A percentile compares a stretch with the other conserved stretches of the same genome.
phyloP scores from a whole-genome alignment of 139 green algal species.

The Chlamydomonas sp. region DNA sequence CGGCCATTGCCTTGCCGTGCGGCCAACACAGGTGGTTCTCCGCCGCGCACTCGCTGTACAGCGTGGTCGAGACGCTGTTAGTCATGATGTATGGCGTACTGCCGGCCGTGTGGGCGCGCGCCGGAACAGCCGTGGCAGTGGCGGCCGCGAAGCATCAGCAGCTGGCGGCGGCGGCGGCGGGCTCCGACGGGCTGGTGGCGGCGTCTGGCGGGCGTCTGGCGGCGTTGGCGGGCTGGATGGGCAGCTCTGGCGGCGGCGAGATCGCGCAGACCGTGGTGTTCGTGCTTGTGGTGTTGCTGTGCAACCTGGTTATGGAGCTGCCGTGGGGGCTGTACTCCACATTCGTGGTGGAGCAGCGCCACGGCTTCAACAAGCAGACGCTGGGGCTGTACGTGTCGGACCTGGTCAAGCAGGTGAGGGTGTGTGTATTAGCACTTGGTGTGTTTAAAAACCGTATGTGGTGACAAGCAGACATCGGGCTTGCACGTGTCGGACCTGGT shows the following conservation, averaged over 20 bases:
- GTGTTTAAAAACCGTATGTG: too few relatives aligned
- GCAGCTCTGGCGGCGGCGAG: conserved; percentile 22
- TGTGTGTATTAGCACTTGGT: too few relatives aligned
- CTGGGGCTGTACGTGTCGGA: conserved; percentile 77
- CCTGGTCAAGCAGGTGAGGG: conserved; percentile 29
- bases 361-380: conserved; percentile 96
- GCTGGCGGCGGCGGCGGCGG: background rate
- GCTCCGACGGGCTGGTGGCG: background rate
- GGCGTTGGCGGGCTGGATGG: background rate
- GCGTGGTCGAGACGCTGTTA: conserved; percentile 38
- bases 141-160: background rate
- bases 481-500: conserved; percentile 78
- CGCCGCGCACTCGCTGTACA: conserved; percentile 46
- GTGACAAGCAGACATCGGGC: conserved; percentile 79
- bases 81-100: conserved; percentile 38
- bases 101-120: conserved; percentile 26
- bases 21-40: conserved; percentile 53
- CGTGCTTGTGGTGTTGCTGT: conserved; percentile 54
- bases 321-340: conserved; percentile 85
- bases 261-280: conserved; percentile 67
- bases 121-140: background rate
- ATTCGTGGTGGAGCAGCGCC: conserved; percentile 64
- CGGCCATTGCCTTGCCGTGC: too few relatives aligned
- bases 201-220: background rate
- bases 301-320: conserved; percentile 61